phyloP scores from a whole-genome alignment of 192 early-diverging fungal species.

The Mortierella alpina region DNA sequence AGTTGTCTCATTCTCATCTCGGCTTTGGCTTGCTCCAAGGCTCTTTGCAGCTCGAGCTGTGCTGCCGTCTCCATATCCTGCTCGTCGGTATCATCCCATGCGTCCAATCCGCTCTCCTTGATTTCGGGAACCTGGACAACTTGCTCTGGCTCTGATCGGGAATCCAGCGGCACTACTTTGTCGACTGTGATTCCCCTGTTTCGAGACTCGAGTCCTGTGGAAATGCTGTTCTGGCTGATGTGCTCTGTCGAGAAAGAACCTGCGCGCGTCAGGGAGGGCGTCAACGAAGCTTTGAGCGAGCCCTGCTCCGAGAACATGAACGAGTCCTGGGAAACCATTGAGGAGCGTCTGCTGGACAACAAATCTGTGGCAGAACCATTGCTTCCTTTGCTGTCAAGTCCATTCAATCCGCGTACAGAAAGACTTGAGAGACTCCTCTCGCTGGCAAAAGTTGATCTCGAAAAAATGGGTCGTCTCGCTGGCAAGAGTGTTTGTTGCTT shows the following conservation, averaged over 20 bases:
- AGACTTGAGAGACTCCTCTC: conserved; percentile 30
- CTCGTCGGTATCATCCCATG: neutral
- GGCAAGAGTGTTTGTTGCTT: conserved; percentile 49
- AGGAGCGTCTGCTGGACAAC: conserved; percentile 44
- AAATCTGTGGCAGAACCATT: conserved; percentile 13
- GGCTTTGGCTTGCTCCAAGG: conserved; percentile 39
- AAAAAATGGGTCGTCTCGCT: conserved; percentile 45
- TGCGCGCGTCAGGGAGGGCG: conserved; percentile 36
- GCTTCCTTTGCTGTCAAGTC: conserved; percentile 1
- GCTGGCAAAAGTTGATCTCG: conserved; percentile 28
- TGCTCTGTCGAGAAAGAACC: conserved; percentile 27
- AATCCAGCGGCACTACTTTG: neutral
- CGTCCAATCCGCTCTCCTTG: neutral
- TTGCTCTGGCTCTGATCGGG: neutral
- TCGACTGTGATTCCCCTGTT: neutral
- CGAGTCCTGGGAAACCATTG: conserved; percentile 45
- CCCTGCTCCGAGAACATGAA: conserved; percentile 50
- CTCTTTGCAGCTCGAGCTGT: conserved; percentile 36
- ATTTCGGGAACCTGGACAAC: neutral
- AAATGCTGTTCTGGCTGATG: conserved; percentile 4
- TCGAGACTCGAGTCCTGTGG: neutral
- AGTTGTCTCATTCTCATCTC: conserved; percentile 41
- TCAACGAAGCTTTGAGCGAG: conserved; percentile 18
- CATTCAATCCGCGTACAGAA: conserved; percentile 17
- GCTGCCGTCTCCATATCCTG: conserved; percentile 1